Conservation (phyloP, 768 basidiomycete genomes). For the Mycena crocata region DNA sequence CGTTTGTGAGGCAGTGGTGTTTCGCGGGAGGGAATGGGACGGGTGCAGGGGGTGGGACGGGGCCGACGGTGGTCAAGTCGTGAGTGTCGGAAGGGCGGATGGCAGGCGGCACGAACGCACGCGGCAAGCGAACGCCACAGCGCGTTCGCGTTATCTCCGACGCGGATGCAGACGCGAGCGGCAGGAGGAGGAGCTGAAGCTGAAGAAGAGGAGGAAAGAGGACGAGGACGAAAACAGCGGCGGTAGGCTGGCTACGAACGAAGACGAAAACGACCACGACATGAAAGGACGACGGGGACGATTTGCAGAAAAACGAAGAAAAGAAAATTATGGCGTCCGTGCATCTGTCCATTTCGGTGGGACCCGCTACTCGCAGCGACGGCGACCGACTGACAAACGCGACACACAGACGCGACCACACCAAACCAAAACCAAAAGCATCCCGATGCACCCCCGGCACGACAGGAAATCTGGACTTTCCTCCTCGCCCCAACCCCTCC, state of each 20-base stretch:
- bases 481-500: neutral
- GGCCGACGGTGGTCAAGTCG: neutral
- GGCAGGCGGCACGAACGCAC: neutral
- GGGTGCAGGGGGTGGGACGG: neutral
- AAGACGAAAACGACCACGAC: neutral
- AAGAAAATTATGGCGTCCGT: too few species aligned
- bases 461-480: neutral
- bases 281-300: neutral
- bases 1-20: constrained; percentile 76
- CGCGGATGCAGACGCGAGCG: too few species aligned
- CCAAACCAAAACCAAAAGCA: neutral
- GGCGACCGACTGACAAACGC: too few species aligned
- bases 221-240: neutral
- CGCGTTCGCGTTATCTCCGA: too few species aligned
- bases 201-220: neutral
- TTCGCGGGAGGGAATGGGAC: constrained; percentile 56
- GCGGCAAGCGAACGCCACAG: neutral
- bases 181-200: too few species aligned
- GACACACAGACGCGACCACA: neutral
- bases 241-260: neutral
- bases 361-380: too few species aligned
- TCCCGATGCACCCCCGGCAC: neutral
- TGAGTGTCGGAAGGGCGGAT: neutral
- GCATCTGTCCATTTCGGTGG: too few species aligned
- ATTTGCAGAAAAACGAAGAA: too few species aligned